Conservation (phyloP, 164 flowering plant species). For the Dillenia suffruticosa region DNA sequence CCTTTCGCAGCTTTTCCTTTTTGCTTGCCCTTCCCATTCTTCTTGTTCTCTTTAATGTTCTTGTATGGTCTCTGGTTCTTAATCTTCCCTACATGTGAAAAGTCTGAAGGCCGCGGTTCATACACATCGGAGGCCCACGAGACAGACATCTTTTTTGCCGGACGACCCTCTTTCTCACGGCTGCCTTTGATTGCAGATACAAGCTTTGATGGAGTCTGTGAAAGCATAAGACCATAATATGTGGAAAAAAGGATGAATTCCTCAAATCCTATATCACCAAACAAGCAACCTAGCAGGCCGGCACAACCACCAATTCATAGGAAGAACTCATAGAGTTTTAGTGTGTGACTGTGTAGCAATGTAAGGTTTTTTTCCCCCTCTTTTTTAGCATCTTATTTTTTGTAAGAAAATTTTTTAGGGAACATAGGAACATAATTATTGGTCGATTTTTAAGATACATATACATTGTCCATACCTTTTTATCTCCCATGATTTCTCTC, state of each 20-base stretch:
- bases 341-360: too few species aligned
- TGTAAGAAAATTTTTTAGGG: too few species aligned
- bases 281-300: too few species aligned
- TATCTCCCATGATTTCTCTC: too few species aligned
- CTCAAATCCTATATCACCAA: too few species aligned
- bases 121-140: slow-evolving; percentile 87
- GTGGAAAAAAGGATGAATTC: neutral
- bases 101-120: slow-evolving; percentile 61
- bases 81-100: slow-evolving; percentile 44
- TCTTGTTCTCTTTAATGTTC: slow-evolving; percentile 29
- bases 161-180: slow-evolving; percentile 49
- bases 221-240: slow-evolving; percentile 4
- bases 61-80: slow-evolving; percentile 29
- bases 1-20: slow-evolving; percentile 49
- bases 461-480: too few species aligned
- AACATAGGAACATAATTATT: too few species aligned
- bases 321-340: too few species aligned
- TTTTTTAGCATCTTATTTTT: too few species aligned
- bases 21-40: slow-evolving; percentile 54
- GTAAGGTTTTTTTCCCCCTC: too few species aligned
- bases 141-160: slow-evolving; percentile 41
- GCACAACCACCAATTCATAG: too few species aligned
- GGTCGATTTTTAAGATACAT: too few species aligned
- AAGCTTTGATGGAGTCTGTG: slow-evolving; percentile 47
- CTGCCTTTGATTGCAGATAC: slow-evolving; percentile 81